These are phyloP conservation scores for Desmodesmus armatus DNA, from an alignment of 139 green algal genomes.

Conservation along the genomic window DNA sequence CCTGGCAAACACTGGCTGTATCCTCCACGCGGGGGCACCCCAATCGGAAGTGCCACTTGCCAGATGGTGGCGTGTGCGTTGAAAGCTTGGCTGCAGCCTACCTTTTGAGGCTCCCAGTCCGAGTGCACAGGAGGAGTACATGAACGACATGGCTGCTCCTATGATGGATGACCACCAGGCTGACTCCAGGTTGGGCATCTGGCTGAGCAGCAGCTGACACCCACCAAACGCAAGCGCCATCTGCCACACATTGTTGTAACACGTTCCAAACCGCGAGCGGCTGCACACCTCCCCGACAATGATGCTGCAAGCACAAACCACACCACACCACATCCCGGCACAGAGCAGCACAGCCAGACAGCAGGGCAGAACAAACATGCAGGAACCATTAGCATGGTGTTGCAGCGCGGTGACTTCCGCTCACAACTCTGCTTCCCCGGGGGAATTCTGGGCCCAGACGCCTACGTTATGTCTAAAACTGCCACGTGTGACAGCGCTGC, in stretches of 20 bases:
- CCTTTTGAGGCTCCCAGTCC: slow-evolving; percentile 31
- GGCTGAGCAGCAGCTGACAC: slow-evolving; percentile 64
- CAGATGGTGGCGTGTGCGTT: not conserved
- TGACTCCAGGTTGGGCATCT: slow-evolving; percentile 68
- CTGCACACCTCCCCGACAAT: slow-evolving; percentile 25
- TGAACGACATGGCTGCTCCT: slow-evolving; percentile 65
- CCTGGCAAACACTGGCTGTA: no score
- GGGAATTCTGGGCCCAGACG: no score
- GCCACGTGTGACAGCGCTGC: no score
- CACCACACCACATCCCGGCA: no score
- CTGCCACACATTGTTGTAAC: slow-evolving; percentile 46
- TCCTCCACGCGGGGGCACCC: no score
- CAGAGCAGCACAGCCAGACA: no score
- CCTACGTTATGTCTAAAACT: no score
- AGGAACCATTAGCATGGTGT: no score
- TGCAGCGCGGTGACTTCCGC: no score
- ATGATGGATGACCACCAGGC: slow-evolving; percentile 75
- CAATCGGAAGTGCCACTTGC: no score
- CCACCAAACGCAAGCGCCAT: slow-evolving; percentile 60
- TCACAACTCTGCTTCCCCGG: no score
- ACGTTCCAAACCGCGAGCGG: slow-evolving; percentile 10
- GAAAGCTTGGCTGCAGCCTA: not conserved
- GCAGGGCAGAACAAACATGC: not conserved
- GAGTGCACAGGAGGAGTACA: slow-evolving; percentile 61
- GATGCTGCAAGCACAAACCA: not conserved